phyloP scores from a whole-genome alignment of 2,329 filamentous ascomycete species.

The Hypoxylon sp. region DNA sequence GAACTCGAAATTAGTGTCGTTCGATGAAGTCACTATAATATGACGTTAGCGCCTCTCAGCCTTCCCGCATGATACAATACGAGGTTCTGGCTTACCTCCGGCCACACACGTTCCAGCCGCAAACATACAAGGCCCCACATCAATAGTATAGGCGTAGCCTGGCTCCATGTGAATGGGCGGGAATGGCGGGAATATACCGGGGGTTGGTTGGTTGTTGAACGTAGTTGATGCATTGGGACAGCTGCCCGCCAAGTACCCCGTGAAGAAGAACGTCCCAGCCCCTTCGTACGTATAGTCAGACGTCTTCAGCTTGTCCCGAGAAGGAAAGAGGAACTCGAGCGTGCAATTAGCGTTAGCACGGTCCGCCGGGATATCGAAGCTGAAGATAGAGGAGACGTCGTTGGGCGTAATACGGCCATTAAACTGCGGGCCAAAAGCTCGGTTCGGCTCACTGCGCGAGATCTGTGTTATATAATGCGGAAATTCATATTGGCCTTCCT shows the following conservation, averaged over 20 bases:
- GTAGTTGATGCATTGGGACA: conserved; percentile 53
- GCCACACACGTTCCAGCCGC: conserved; percentile 52
- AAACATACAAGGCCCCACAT: conserved; percentile 53
- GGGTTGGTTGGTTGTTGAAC: conserved; percentile 52
- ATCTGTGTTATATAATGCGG: conserved; percentile 56
- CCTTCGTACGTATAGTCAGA: conserved; percentile 56
- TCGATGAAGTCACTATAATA: conserved; percentile 52
- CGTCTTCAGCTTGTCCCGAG: conserved; percentile 53
- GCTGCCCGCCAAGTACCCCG: conserved; percentile 51
- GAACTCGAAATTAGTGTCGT: conserved; percentile 53
- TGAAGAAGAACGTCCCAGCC: conserved; percentile 56
- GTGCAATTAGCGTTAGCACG: conserved; percentile 61
- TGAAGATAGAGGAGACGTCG: conserved; percentile 59
- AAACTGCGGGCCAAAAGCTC: conserved; percentile 58
- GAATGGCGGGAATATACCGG: conserved; percentile 49
- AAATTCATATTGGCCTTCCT: conserved; percentile 50
- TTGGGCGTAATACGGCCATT: conserved; percentile 58
- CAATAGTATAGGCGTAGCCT: conserved; percentile 54
- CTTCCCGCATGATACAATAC: neutral
- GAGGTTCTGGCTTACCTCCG: conserved; percentile 47
- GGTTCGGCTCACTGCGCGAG: conserved; percentile 54
- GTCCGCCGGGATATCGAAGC: conserved; percentile 60
- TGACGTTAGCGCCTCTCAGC: conserved; percentile 17
- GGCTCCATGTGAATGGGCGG: conserved; percentile 55
- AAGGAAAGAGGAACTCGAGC: conserved; percentile 63